Conservation (phyloP, 208 protist genomes). For the Acanthamoeba lenticulata region DNA sequence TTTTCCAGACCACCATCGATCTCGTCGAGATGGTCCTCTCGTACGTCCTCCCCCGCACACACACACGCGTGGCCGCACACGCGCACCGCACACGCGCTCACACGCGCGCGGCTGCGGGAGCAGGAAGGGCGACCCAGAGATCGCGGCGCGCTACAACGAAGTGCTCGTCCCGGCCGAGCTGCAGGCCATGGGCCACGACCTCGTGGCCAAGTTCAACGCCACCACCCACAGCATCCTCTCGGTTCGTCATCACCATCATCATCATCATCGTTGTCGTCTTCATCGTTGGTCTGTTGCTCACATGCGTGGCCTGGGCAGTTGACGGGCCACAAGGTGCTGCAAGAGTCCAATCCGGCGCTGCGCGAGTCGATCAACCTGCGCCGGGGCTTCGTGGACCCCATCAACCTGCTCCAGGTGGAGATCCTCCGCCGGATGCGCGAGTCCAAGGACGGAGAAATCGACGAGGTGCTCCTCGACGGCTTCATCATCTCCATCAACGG, state of each 20-base stretch:
- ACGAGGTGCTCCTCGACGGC: slow-evolving; percentile 66
- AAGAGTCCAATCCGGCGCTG: slow-evolving; percentile 74
- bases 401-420: slow-evolving; percentile 82
- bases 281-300: background rate
- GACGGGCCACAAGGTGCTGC: slow-evolving; percentile 71
- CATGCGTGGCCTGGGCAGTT: background rate
- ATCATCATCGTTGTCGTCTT: background rate
- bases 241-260: too few relatives aligned
- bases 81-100: background rate
- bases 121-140: slow-evolving; percentile 78
- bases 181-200: slow-evolving; percentile 68
- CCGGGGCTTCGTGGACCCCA: slow-evolving; percentile 77
- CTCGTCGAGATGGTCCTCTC: slow-evolving; percentile 84
- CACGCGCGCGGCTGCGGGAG: background rate
- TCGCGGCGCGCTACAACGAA: slow-evolving; percentile 79
- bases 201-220: slow-evolving; percentile 62
- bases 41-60: background rate
- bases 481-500: slow-evolving; percentile 81
- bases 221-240: slow-evolving; percentile 46
- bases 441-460: background rate
- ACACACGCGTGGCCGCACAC: background rate
- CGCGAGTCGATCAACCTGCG: slow-evolving; percentile 75
- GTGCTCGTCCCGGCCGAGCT: slow-evolving; percentile 74
- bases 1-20: slow-evolving; percentile 83
- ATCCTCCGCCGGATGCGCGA: background rate